Percentiles rank a stretch among this genome's conserved stretches.
These are phyloP conservation scores for Medicago arabica DNA, from an alignment of 306 rosid species.

Conservation along the genomic window DNA sequence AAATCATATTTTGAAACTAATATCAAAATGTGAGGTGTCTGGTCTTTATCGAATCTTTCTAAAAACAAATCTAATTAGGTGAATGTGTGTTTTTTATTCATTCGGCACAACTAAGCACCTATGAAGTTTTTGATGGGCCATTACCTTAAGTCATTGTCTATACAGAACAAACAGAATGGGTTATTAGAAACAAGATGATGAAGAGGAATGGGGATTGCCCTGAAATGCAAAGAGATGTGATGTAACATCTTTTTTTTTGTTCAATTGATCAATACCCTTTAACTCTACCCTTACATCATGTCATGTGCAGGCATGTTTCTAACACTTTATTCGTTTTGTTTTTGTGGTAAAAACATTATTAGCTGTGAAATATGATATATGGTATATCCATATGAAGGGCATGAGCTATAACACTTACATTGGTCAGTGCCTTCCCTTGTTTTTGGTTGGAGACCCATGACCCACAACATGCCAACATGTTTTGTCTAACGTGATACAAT, in stretches of 20 bases:
- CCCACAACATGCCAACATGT: conserved; percentile 65
- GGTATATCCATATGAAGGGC: conserved; percentile 11
- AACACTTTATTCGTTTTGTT: conserved; percentile 71
- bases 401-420: conserved; percentile 27
- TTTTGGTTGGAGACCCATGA: conserved; percentile 49
- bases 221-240: conserved; percentile 55
- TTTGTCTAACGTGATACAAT: conserved; percentile 56
- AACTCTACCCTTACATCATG: conserved; percentile 17
- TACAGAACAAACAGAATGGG: conserved; percentile 32
- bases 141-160: conserved; percentile 41
- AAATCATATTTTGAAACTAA: background rate
- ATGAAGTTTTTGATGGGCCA: conserved; percentile 1
- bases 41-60: background rate
- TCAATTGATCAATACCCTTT: conserved; percentile 33
- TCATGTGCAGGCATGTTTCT: conserved; percentile 39
- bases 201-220: conserved; percentile 12
- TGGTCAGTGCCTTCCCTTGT: conserved; percentile 28
- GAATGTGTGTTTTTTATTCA: background rate
- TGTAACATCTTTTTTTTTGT: conserved; percentile 56
- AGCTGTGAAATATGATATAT: conserved; percentile 19
- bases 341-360: conserved; percentile 37
- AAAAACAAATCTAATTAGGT: background rate
- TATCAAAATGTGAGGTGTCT: background rate
- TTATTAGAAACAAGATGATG: conserved; percentile 36
- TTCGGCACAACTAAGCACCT: background rate